phyloP scores from a whole-genome alignment of 305 asterid species.

The Fraxinus floribunda region DNA sequence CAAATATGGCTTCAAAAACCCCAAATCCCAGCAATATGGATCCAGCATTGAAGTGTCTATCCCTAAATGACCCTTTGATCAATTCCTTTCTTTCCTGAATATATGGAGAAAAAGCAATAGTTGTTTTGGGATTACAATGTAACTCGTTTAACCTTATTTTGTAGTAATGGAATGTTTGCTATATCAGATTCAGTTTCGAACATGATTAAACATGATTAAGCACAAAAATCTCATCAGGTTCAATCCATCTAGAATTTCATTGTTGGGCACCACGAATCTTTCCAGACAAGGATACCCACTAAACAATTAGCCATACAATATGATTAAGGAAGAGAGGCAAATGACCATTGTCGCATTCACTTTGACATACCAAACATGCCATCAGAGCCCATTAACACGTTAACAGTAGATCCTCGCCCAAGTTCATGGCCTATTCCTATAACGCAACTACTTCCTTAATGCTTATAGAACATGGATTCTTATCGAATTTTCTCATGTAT shows the following conservation, averaged over 20 bases:
- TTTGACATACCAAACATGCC: neutral
- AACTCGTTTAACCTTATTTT: neutral
- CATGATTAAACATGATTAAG: neutral
- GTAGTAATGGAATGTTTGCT: neutral
- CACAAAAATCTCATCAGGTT: neutral
- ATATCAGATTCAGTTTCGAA: neutral
- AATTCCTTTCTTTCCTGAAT: constrained; percentile 79
- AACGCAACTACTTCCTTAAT: too few relatives aligned
- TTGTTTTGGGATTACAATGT: neutral
- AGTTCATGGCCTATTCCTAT: too few relatives aligned
- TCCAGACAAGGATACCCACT: neutral
- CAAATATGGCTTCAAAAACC: constrained; percentile 63
- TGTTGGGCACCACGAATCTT: neutral
- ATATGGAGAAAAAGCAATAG: neutral
- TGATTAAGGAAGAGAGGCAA: neutral
- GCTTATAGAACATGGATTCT: neutral
- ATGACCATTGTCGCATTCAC: neutral
- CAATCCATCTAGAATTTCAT: neutral
- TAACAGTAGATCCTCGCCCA: too few relatives aligned
- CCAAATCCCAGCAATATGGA: constrained; percentile 85
- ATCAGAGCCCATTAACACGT: neutral
- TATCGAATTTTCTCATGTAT: neutral
- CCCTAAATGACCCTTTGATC: constrained; percentile 80
- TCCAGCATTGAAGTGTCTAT: constrained; percentile 87
- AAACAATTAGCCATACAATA: neutral